Percentiles rank a stretch among this genome's conserved stretches.
Conservation (phyloP, 2,329 filamentous ascomycete species). For the Cadophora luteo-olivacea region DNA sequence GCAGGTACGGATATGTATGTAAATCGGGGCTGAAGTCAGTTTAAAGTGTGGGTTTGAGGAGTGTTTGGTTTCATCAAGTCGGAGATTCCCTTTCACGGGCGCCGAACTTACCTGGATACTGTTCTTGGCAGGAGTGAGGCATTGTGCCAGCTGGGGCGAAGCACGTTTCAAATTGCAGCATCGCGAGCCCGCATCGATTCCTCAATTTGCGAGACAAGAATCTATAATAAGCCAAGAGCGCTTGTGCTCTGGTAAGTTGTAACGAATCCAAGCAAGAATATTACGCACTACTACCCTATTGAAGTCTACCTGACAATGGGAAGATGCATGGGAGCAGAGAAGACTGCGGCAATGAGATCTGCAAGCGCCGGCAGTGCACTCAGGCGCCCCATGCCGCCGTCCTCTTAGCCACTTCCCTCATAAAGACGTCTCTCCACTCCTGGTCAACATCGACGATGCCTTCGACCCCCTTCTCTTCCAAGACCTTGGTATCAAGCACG, state of each 20-base stretch:
- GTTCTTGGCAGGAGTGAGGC: not conserved
- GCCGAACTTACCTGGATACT: not conserved
- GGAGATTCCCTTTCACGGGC: conserved; percentile 2
- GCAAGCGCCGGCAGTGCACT: not conserved
- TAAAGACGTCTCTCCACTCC: no score
- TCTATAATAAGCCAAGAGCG: not conserved
- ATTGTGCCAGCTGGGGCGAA: conserved; percentile 12
- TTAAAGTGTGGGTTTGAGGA: conserved; percentile 17
- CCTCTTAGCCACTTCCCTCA: no score
- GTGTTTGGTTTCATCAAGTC: conserved; percentile 16
- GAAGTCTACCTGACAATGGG: no score
- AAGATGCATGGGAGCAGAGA: no score
- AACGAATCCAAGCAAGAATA: no score
- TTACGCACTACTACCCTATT: no score
- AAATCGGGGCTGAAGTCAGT: not conserved
- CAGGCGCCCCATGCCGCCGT: no score
- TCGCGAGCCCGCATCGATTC: conserved; percentile 5
- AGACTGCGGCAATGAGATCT: not conserved
- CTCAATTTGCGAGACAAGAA: not conserved
- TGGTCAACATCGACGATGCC: no score
- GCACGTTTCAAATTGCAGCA: conserved; percentile 15
- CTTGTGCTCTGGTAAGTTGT: not conserved
- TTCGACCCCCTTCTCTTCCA: no score
- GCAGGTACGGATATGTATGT: not conserved
- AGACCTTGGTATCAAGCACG: no score